Evolutionary conservation across 257 asterid genomes (phyloP), one percentile per base, ranked within the genome.

Genomic region (Scutellaria minor): DNA sequence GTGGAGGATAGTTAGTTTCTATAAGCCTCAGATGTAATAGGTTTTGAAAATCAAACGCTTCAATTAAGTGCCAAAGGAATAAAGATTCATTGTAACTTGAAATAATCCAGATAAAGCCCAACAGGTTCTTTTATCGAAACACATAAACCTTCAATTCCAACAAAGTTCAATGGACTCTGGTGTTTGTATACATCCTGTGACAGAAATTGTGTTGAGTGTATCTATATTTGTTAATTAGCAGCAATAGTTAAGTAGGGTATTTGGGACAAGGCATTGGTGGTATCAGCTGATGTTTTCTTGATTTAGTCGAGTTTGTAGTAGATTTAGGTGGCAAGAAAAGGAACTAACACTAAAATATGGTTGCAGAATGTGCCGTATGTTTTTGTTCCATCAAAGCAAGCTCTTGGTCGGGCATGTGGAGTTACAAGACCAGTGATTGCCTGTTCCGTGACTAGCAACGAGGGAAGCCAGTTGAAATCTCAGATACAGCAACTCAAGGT

Each of bases 381-480:
- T 45, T 89, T 89, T 74, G 93, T 87, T 71, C 88, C 92, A 55
- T 89, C 96, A 2, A 86, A 89, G 77, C 92, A 86, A 89, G 89
- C 92, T 70, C 93, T 92, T 62, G 98, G 98, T 40, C 83, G 98
- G 8, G 98, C 98, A 24, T 92, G 98, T 80, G 96, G 98, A 53
- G 96, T 92, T 37, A 89, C 96, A 6, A 84, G 98, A 42, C 97
- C 97, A 0, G 98, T 92, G 15, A 92, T 92, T 66, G 89, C 96
- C 8, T 90, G 96, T 77, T 92, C 98, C 0, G 96, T 90, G 60
- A 92, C 98, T 1, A 84, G 90, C 86, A 92, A 92, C 0, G 96
- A 92, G 68, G 92, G 94, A 61, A 90, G 98, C 78, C 96, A 92
- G 74, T 80, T 90, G 96, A 92, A 83, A 84, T 75, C 96, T 72